phyloP scores from a whole-genome alignment of 495 filamentous ascomycete genomes.

The Penicillium verhagenii region DNA sequence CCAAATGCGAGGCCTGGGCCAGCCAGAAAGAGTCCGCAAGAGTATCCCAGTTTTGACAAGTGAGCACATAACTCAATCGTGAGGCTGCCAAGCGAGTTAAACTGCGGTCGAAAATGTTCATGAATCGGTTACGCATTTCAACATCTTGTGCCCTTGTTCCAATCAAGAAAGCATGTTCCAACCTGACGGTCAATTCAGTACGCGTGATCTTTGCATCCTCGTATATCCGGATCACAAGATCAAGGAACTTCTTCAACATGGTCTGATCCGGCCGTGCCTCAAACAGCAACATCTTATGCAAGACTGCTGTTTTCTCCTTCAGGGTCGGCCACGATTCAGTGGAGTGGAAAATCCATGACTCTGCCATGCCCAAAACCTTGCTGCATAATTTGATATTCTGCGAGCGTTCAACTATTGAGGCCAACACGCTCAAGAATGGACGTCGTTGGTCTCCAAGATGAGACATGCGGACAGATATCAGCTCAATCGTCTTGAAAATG shows the following conservation, averaged over 20 bases:
- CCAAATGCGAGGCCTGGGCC: slow-evolving; percentile 84
- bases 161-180: slow-evolving; percentile 97
- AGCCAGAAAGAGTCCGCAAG: slow-evolving; percentile 95
- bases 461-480: slow-evolving; percentile 88
- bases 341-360: slow-evolving; percentile 90
- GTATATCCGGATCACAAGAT: slow-evolving; percentile 95
- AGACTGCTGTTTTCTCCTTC: slow-evolving; percentile 95
- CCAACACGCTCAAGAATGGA: slow-evolving; percentile 91
- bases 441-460: slow-evolving; percentile 87
- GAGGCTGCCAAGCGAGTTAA: slow-evolving; percentile 82
- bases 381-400: slow-evolving; percentile 78
- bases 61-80: slow-evolving; percentile 81
- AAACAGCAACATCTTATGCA: slow-evolving; percentile 96
- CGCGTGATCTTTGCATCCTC: slow-evolving; percentile 93
- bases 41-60: slow-evolving; percentile 96
- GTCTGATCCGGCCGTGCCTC: slow-evolving; percentile 78
- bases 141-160: slow-evolving; percentile 92
- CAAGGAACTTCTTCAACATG: slow-evolving; percentile 86
- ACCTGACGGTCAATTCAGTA: slow-evolving; percentile 90
- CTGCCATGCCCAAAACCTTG: slow-evolving; percentile 93
- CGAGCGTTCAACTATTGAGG: slow-evolving; percentile 92
- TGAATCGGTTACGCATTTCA: slow-evolving; percentile 94
- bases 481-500: slow-evolving; percentile 91
- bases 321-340: slow-evolving; percentile 91
- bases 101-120: slow-evolving; percentile 90